Percentiles rank a stretch among this genome's conserved stretches.
These are phyloP conservation scores for Alternaria conjuncta DNA, from an alignment of 2,329 filamentous ascomycete species.

Conservation along the genomic window DNA sequence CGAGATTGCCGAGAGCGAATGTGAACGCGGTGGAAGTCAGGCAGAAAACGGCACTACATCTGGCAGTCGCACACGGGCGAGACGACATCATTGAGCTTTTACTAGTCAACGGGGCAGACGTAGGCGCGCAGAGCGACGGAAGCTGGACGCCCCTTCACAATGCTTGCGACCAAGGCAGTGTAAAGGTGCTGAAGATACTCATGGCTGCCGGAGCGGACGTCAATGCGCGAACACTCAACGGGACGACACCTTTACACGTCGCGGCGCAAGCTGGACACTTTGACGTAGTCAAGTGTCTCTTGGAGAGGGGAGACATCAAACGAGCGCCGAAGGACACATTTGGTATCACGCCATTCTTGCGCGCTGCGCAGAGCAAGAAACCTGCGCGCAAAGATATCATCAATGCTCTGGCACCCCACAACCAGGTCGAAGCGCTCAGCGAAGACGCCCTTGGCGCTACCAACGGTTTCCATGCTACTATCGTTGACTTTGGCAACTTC, in stretches of 20 bases:
- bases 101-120: slow-evolving; percentile 37
- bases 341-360: slow-evolving; percentile 53
- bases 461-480: slow-evolving; percentile 48
- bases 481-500: slow-evolving; percentile 49
- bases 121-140: slow-evolving; percentile 44
- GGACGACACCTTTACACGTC: slow-evolving; percentile 48
- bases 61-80: slow-evolving; percentile 42
- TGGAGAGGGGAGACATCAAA: slow-evolving; percentile 46
- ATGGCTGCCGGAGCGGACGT: slow-evolving; percentile 41
- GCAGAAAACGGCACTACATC: slow-evolving; percentile 46
- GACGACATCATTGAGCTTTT: slow-evolving; percentile 47
- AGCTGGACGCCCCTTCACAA: slow-evolving; percentile 45
- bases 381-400: slow-evolving; percentile 49
- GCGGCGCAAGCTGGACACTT: slow-evolving; percentile 46
- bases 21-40: slow-evolving; percentile 44
- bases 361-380: slow-evolving; percentile 49
- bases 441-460: slow-evolving; percentile 44
- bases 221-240: slow-evolving; percentile 42
- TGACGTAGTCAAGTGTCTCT: slow-evolving; percentile 45
- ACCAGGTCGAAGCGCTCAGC: slow-evolving; percentile 46
- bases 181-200: slow-evolving; percentile 39
- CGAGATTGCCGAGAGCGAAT: slow-evolving; percentile 33
- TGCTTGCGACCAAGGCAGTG: slow-evolving; percentile 42
- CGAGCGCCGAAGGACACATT: slow-evolving; percentile 51
- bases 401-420: slow-evolving; percentile 51